Percentiles rank a stretch among this genome's conserved stretches.
These are phyloP conservation scores for Lunasporangiospora selenospora DNA, from an alignment of 192 early-diverging fungal species.

Conservation along the genomic window DNA sequence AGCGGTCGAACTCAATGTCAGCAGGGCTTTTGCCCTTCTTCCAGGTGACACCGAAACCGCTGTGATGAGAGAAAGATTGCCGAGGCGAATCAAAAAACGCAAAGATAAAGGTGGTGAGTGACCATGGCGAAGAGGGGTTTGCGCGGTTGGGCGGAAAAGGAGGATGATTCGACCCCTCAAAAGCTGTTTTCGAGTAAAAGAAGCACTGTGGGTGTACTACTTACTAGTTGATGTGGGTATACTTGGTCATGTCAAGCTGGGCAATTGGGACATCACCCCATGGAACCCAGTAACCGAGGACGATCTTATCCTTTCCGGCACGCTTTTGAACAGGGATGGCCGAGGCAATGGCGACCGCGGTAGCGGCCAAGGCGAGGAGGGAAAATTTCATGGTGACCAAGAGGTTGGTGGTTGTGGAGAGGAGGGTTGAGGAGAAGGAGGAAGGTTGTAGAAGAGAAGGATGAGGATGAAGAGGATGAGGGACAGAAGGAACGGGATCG, in stretches of 20 bases:
- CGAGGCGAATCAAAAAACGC: neutral
- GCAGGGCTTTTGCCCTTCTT: conserved; percentile 27
- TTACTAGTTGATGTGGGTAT: conserved; percentile 51
- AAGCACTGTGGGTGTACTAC: too few relatives aligned
- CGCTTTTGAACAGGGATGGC: conserved; percentile 38
- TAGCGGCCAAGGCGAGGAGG: conserved; percentile 36
- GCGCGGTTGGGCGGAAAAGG: too few relatives aligned
- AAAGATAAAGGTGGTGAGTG: neutral
- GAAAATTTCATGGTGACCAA: conserved; percentile 28
- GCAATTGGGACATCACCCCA: conserved; percentile 49
- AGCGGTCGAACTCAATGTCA: conserved; percentile 38
- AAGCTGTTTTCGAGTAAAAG: too few relatives aligned
- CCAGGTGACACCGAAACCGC: conserved; percentile 44
- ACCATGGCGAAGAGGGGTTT: too few relatives aligned
- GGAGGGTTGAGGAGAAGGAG: neutral
- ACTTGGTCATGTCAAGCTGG: conserved; percentile 48
- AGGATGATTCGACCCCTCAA: too few relatives aligned
- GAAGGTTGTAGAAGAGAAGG: neutral
- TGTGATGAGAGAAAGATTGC: neutral
- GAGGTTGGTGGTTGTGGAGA: neutral
- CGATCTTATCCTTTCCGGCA: conserved; percentile 30
- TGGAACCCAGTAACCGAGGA: conserved; percentile 48
- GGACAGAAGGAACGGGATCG: neutral
- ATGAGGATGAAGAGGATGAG: neutral
- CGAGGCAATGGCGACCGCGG: conserved; percentile 26